Percentiles rank a stretch among this genome's conserved stretches.
Evolutionary conservation across 1,284 basidiomycete genomes (phyloP).

Genomic region (Leccinum huronense): DNA sequence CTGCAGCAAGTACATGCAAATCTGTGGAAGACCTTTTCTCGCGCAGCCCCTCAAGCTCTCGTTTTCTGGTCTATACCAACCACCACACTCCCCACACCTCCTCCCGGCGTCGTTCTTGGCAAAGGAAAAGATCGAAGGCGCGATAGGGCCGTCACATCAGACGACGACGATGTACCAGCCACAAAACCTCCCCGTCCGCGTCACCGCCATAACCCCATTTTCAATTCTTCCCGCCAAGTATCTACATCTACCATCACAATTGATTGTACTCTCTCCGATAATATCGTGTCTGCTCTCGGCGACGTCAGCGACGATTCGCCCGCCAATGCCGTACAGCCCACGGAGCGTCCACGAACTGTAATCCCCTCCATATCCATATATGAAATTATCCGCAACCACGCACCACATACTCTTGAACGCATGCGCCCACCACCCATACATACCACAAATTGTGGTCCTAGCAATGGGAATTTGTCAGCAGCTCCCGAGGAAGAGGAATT

Average conservation of each 20-base stretch:
- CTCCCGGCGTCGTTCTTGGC: constrained; percentile 74
- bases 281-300: constrained; percentile 14
- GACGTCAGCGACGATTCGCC: constrained; percentile 21
- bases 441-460: constrained; percentile 48
- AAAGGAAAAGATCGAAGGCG: constrained; percentile 49
- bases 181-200: constrained; percentile 37
- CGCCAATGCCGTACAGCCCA: constrained; percentile 21
- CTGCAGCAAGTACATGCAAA: constrained; percentile 2
- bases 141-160: constrained; percentile 38
- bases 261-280: constrained; percentile 24
- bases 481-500: constrained; percentile 48
- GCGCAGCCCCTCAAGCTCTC: constrained; percentile 43
- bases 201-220: constrained; percentile 38
- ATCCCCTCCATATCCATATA: constrained; percentile 67
- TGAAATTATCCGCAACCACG: constrained; percentile 76
- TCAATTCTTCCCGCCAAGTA: constrained; percentile 37
- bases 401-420: constrained; percentile 54
- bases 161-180: constrained; percentile 38
- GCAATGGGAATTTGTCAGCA: constrained; percentile 44
- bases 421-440: constrained; percentile 42
- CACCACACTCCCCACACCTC: constrained; percentile 72
- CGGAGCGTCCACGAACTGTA: constrained; percentile 38
- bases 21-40: constrained; percentile 53
- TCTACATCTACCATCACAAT: constrained; percentile 45
- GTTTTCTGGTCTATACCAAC: constrained; percentile 64